Conservation (phyloP, 139 green algal species). For the Trebouxia sp. region DNA sequence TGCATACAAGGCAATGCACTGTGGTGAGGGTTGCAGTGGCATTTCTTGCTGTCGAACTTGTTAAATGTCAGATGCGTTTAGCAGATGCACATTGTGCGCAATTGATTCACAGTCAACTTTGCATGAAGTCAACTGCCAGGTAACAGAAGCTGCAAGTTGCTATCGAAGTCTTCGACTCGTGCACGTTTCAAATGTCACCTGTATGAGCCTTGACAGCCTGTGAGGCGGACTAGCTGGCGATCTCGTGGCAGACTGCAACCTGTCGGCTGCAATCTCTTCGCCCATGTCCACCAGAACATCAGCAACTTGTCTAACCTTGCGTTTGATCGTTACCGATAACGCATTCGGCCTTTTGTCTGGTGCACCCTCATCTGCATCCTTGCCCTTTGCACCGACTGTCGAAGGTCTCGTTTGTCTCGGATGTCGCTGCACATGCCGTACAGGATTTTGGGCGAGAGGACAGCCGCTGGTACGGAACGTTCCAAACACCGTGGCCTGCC, state of each 20-base stretch:
- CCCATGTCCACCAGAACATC: slow-evolving; percentile 49
- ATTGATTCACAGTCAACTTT: neutral
- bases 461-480: too few relatives aligned
- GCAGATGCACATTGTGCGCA: neutral
- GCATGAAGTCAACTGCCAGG: too few relatives aligned
- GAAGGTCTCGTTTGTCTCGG: too few relatives aligned
- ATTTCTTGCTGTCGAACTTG: neutral
- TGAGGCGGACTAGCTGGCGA: slow-evolving; percentile 52
- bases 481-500: too few relatives aligned
- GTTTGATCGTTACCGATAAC: slow-evolving; percentile 31
- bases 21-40: neutral
- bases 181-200: slow-evolving; percentile 35
- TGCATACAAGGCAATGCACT: neutral
- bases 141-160: neutral
- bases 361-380: neutral
- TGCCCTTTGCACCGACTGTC: too few relatives aligned
- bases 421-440: too few relatives aligned
- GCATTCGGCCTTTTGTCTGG: neutral
- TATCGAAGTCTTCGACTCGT: neutral
- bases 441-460: too few relatives aligned
- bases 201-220: slow-evolving; percentile 60
- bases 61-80: neutral
- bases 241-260: slow-evolving; percentile 51
- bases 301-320: slow-evolving; percentile 55
- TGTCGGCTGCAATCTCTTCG: slow-evolving; percentile 66